Evolutionary conservation across 208 protist species (phyloP).

Genomic region (Wallacemonas sp.): DNA sequence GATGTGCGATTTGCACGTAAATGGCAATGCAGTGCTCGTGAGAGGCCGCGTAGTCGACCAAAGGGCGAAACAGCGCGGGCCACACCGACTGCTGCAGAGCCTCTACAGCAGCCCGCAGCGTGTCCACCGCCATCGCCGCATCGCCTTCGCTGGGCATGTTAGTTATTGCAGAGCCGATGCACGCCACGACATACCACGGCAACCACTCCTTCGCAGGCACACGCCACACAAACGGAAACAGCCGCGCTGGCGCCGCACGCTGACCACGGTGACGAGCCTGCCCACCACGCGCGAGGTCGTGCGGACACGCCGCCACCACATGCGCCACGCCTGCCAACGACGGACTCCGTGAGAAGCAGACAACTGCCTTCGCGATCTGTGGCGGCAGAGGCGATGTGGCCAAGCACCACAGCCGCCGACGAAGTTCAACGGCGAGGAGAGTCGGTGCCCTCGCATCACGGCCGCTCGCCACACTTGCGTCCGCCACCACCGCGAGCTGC

Average conservation of each 20-base stretch:
- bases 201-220: conserved; percentile 32
- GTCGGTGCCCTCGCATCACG: conserved; percentile 9
- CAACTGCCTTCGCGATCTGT: conserved; percentile 45
- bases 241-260: background rate
- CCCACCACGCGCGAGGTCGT: too few relatives aligned
- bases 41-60: conserved; percentile 14
- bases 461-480: conserved; percentile 7
- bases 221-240: conserved; percentile 43
- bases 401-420: conserved; percentile 55
- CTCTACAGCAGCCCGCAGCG: background rate
- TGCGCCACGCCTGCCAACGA: background rate
- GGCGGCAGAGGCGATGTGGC: conserved; percentile 34
- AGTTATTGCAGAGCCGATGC: conserved; percentile 15
- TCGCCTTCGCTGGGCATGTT: background rate
- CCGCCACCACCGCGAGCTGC: background rate
- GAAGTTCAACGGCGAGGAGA: conserved; percentile 37
- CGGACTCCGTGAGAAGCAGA: conserved; percentile 36
- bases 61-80: conserved; percentile 6
- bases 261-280: background rate
- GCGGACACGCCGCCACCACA: too few relatives aligned
- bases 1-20: conserved; percentile 1
- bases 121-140: background rate
- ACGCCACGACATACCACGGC: conserved; percentile 38
- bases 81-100: background rate
- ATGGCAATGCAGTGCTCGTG: conserved; percentile 3